These are phyloP conservation scores for Verticillium klebahnii DNA, from an alignment of 2,329 filamentous ascomycete genomes.

Conservation along the genomic window DNA sequence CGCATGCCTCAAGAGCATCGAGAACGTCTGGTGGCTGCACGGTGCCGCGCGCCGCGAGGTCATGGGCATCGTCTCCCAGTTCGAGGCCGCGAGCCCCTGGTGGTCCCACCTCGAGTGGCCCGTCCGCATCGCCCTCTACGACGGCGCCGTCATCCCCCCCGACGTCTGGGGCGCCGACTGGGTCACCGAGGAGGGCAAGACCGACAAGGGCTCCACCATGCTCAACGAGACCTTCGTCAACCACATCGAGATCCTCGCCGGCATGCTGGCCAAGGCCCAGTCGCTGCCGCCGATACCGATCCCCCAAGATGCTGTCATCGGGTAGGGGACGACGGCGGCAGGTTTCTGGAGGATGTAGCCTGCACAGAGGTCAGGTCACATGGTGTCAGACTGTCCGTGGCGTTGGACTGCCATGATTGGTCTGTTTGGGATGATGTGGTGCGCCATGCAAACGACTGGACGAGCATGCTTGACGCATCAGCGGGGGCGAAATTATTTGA, in stretches of 20 bases:
- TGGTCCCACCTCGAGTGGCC: slow-evolving; percentile 60
- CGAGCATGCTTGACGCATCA: too few relatives aligned
- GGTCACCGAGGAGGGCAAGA: slow-evolving; percentile 35
- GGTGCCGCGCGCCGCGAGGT: slow-evolving; percentile 63
- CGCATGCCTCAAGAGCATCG: slow-evolving; percentile 57
- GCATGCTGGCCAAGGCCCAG: slow-evolving; percentile 29
- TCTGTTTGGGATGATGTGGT: too few relatives aligned
- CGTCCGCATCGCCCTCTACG: slow-evolving; percentile 53
- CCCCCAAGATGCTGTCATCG: slow-evolving; percentile 5
- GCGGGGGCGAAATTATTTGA: too few relatives aligned
- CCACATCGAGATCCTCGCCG: slow-evolving; percentile 42
- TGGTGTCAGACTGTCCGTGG: too few relatives aligned
- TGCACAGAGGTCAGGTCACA: too few relatives aligned
- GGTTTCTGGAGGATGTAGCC: too few relatives aligned
- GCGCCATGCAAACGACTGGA: too few relatives aligned
- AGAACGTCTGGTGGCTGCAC: slow-evolving; percentile 65
- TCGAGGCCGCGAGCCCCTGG: slow-evolving; percentile 55
- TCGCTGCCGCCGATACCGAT: slow-evolving; percentile 19
- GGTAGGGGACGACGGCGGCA: neutral
- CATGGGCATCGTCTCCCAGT: slow-evolving; percentile 55
- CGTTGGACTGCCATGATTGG: too few relatives aligned
- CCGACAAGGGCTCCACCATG: slow-evolving; percentile 20
- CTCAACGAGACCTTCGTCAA: slow-evolving; percentile 28
- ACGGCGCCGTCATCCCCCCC: slow-evolving; percentile 46
- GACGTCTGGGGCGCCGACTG: slow-evolving; percentile 54